A percentile compares a stretch with the other conserved stretches of the same genome.
phyloP scores from a whole-genome alignment of 352 stramenopile genomes.

The Phytophthora tentaculata region DNA sequence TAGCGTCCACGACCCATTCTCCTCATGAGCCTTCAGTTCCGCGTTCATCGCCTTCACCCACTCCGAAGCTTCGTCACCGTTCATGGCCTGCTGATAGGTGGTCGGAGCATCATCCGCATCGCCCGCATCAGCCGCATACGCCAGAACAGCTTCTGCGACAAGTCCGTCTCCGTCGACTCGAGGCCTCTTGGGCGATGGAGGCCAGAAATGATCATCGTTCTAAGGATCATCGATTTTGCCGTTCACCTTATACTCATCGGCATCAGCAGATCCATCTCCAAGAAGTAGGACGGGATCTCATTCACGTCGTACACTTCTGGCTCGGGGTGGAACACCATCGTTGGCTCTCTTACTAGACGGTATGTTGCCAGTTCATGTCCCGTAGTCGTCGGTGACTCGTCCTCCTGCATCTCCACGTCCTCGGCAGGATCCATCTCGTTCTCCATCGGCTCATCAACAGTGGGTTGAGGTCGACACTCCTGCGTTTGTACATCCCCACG shows the following conservation, averaged over 20 bases:
- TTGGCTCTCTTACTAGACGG: neutral
- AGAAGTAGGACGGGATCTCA: neutral
- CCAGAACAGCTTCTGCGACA: conserved; percentile 13
- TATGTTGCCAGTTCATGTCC: neutral
- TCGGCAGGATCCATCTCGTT: too few species aligned
- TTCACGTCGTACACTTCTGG: neutral
- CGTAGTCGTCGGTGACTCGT: neutral
- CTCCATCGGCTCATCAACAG: too few species aligned
- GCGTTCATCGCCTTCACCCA: conserved; percentile 14
- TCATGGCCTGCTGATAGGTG: conserved; percentile 16
- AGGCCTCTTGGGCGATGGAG: neutral
- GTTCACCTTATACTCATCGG: neutral
- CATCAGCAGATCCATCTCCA: too few species aligned
- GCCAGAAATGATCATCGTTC: conserved; percentile 3
- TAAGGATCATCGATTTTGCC: neutral
- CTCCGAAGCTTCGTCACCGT: conserved; percentile 4
- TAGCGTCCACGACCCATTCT: conserved; percentile 10
- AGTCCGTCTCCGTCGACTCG: conserved; percentile 1
- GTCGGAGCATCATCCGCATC: conserved; percentile 2
- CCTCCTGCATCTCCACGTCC: neutral
- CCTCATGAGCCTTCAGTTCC: conserved; percentile 6
- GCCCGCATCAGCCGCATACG: conserved; percentile 10
- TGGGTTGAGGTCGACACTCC: too few species aligned
- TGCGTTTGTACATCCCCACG: too few species aligned
- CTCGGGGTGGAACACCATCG: neutral